Base-by-base conservation (phyloP, 225 moss, liverwort and hornwort species). In the Marchantia paleacea region DNA sequence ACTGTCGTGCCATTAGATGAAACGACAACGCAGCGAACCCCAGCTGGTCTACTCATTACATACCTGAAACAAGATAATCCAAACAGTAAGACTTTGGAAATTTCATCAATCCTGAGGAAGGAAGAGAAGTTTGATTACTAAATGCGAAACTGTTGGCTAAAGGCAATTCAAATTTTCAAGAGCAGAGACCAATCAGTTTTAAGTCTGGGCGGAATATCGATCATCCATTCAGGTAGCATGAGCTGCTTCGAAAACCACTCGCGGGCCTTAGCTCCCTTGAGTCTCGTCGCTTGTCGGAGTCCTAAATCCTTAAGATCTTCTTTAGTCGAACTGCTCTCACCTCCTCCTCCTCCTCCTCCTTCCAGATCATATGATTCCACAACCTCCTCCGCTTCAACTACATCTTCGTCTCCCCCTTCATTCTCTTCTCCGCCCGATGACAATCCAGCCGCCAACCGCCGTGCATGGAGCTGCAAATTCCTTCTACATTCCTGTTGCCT, bases 161-260 rank as follows among this genome's bases (percentile, higher is more conserved):
- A 72, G 72, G 72, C 39, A 52, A 31, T 24, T 52, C 12, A 10
- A 22, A 7, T 51, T 70, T 16, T 0, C 15, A 75, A 29, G 55
- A 52, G 64, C 64, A 78, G 65, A 78, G 64, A 99, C 99, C 99
- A 99, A 84, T 99, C 99, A 79, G 80, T 89, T 77, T 92, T 87
- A 9, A 95, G 89, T 73, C 90, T 82, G 48, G 83, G 89, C 66
- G 99, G 99, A 73, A 99, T 85, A 78, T 95, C 99, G 81, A 99
- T 89, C 94, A 99, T 99, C 99, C 99, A 99, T 84, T 99, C 99
- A 24, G 99, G 99, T 30, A 94, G 85, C 99, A 99, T 95, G 78
- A 99, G 90, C 87, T 99, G 99, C 67, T 84, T 91, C 75, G 99
- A 92, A 82, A 91, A 95, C 83, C 91, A 95, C 74, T 87, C 89